Evolutionary conservation across 2,329 filamentous ascomycete species (phyloP).

Genomic region (Hortaea sp.): DNA sequence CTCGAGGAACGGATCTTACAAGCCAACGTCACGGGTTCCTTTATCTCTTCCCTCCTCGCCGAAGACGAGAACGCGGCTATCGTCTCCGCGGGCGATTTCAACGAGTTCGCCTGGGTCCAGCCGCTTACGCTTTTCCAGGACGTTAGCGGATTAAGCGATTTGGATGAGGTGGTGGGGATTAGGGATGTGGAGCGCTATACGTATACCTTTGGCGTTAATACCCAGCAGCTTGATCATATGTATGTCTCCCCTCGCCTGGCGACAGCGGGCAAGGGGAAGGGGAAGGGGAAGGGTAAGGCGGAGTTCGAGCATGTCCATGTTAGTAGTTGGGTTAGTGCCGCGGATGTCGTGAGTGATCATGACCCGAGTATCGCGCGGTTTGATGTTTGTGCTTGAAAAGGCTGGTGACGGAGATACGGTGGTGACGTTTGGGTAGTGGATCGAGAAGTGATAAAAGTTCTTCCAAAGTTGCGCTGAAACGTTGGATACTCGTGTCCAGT

Average conservation of each 20-base stretch:
- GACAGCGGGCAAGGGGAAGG: constrained; percentile 28
- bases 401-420: background rate
- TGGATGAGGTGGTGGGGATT: constrained; percentile 50
- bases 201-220: constrained; percentile 60
- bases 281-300: constrained; percentile 28
- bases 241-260: constrained; percentile 35
- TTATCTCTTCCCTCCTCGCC: constrained; percentile 48
- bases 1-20: constrained; percentile 49
- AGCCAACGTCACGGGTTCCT: constrained; percentile 52
- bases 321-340: constrained; percentile 55
- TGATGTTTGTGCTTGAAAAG: constrained; percentile 42
- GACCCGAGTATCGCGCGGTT: constrained; percentile 57
- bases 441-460: no score
- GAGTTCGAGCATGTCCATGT: constrained; percentile 59
- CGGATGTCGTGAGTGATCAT: constrained; percentile 54
- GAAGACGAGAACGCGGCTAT: constrained; percentile 47
- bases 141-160: constrained; percentile 48
- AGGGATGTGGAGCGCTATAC: constrained; percentile 54
- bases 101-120: constrained; percentile 57
- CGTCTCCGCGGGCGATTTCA: constrained; percentile 58
- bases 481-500: no score
- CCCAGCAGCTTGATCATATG: constrained; percentile 61
- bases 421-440: no score
- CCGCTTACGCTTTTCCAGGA: constrained; percentile 47
- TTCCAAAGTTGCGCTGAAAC: no score